Base-by-base conservation (phyloP, 768 basidiomycete species). In the Rhodosporidiobolus sp. region DNA sequence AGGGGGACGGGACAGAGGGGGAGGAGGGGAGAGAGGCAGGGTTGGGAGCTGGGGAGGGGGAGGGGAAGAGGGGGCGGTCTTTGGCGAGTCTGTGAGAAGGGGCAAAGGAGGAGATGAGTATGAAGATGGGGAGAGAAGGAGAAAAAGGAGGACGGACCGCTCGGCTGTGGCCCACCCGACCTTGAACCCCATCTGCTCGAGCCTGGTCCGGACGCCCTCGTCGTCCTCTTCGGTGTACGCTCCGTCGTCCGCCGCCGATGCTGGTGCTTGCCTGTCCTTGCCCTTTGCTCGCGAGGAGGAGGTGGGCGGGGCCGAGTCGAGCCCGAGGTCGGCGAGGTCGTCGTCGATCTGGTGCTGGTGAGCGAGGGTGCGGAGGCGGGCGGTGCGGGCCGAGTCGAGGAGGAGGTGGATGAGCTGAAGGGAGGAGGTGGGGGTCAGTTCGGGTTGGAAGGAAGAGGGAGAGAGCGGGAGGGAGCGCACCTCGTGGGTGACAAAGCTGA, bases 81-180 rank as follows among this genome's bases (percentile, higher is more conserved):
- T 62, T 65, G 5, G 74, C 60, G 11, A 78, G 63, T 28, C 76
- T 77, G 60, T 3, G 30, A 19, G 24, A 8, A 28, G 11, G 20
- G 8, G 49, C 22, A 26, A 49, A 28, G 11, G 35, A 22, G 50
- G 53, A 20, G n/a, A n/a, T n/a, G n/a, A n/a, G n/a, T n/a, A n/a
- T n/a, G n/a, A n/a, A 56, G 24, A n/a, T 7, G n/a, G 30, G 34
- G n/a, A 35, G 34, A 22, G 17, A 48, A 17, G n/a, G 62, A 4
- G 34, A 50, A 10, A 20, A 52, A 45, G 28, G 48, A 34, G 60
- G 16, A 46, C 73, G 43, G 28, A 77, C 78, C 73, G 46, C 45
- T 79, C 78, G 19, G 77, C 73, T 2, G 66, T 61, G 0, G 70
- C 49, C 58, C 69, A 76, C 10, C 78, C 78, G 5, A 76, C 57